Evolutionary conservation across 192 early-diverging fungal genomes (phyloP).

Genomic region (Rhizophagus clarus): DNA sequence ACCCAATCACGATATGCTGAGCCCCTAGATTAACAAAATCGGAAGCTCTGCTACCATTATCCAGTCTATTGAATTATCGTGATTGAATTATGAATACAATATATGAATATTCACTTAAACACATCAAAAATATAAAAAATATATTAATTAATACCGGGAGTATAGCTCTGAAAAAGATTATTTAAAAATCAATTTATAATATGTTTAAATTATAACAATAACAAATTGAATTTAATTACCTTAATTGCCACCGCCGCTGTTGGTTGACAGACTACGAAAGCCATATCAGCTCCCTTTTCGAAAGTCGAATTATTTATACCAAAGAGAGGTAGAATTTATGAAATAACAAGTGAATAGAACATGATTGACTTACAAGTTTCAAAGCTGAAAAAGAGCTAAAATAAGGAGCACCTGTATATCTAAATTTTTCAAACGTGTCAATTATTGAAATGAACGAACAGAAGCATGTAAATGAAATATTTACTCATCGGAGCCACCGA

Average conservation of each 20-base stretch:
- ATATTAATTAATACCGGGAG: slow-evolving; percentile 38
- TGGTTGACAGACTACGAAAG: slow-evolving; percentile 84
- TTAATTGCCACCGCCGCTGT: slow-evolving; percentile 80
- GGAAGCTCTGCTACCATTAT: too few species aligned
- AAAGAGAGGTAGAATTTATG: neutral
- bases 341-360: neutral
- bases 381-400: slow-evolving; percentile 78
- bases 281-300: slow-evolving; percentile 79
- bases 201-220: slow-evolving; percentile 8
- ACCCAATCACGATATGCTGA: neutral
- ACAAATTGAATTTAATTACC: slow-evolving; percentile 27
- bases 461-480: neutral
- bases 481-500: slow-evolving; percentile 88
- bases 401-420: slow-evolving; percentile 92
- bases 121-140: neutral
- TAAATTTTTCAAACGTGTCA: slow-evolving; percentile 24
- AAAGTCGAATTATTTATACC: neutral
- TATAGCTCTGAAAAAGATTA: slow-evolving; percentile 36
- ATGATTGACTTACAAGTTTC: slow-evolving; percentile 56
- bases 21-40: too few species aligned
- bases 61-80: too few species aligned
- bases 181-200: neutral
- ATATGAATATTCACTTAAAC: neutral
- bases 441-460: neutral
- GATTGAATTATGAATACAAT: too few species aligned